Evolutionary conservation across 2,329 filamentous ascomycete species (phyloP), one percentile per base, ranked within the genome.

Genomic region (Nemania sp.): DNA sequence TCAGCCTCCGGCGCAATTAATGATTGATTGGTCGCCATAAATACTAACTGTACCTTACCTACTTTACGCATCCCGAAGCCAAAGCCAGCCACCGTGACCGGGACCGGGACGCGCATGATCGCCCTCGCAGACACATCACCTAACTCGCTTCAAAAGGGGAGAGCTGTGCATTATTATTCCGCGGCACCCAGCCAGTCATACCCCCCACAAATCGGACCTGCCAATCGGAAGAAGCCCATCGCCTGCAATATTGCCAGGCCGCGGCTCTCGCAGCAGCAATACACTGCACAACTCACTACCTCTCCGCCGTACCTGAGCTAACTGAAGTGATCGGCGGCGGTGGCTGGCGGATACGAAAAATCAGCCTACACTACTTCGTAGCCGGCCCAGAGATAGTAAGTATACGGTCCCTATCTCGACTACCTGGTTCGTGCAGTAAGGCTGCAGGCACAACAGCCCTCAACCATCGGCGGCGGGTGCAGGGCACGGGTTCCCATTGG

Each of bases 381-480:
- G 25, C 25, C 7, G 4, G 25, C 7, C 4, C 25, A 29, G 25
- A 3, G 48, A 15, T 17, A 12, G 39, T 51, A 46, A n/a, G n/a
- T n/a, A n/a, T n/a, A n/a, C n/a, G n/a, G n/a, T n/a, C n/a, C n/a
- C n/a, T n/a, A n/a, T n/a, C n/a, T n/a, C n/a, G n/a, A n/a, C n/a
- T n/a, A n/a, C n/a, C n/a, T 50, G 55, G 57, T 56, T 60, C 47
- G 47, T 52, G 57, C 57, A 57, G 57, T 40, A 56, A 42, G 47
- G 57, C 52, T 60, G 57, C 57, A 60, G 52, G 25, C 25, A 45
- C n/a, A 40, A 42, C 39, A 34, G 51, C 47, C 57, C 29, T 5
- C 12, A 7, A 50, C 50, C 57, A 17, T 21, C 7, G 35, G 34
- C 6, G 40, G 34, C 21, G 40, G 15, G 3, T n/a, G 17, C 5